phyloP scores from a whole-genome alignment of 768 basidiomycete genomes.

The Crepidotus variabilis region DNA sequence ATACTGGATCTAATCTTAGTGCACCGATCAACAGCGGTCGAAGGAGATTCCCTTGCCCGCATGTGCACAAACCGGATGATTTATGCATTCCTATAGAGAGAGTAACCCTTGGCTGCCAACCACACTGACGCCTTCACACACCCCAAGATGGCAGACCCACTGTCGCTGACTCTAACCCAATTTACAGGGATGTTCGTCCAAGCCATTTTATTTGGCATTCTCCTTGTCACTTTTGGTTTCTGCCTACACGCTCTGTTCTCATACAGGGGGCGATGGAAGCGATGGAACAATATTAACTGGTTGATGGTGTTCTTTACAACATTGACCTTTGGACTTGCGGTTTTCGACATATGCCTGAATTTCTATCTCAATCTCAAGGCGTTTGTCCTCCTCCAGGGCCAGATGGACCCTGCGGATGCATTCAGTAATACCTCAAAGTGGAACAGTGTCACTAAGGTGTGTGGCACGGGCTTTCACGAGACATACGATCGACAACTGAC shows the following conservation, averaged over 20 bases:
- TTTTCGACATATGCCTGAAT: background rate
- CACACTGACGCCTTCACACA: no score
- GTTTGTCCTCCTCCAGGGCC: background rate
- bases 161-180: no score
- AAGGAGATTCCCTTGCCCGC: no score
- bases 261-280: background rate
- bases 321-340: background rate
- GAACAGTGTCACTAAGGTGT: background rate
- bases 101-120: no score
- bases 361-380: background rate
- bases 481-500: background rate
- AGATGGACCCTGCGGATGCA: background rate
- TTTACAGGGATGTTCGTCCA: background rate
- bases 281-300: background rate
- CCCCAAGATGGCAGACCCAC: no score
- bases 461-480: background rate
- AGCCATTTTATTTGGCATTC: background rate
- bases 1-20: no score
- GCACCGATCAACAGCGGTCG: no score
- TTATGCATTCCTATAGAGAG: no score
- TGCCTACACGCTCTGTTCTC: background rate
- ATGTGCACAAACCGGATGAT: no score
- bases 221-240: background rate
- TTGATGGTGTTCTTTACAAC: background rate
- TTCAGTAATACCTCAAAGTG: background rate